phyloP scores from a whole-genome alignment of 345 rosid genomes.

The Cardiospermum halicacabum region DNA sequence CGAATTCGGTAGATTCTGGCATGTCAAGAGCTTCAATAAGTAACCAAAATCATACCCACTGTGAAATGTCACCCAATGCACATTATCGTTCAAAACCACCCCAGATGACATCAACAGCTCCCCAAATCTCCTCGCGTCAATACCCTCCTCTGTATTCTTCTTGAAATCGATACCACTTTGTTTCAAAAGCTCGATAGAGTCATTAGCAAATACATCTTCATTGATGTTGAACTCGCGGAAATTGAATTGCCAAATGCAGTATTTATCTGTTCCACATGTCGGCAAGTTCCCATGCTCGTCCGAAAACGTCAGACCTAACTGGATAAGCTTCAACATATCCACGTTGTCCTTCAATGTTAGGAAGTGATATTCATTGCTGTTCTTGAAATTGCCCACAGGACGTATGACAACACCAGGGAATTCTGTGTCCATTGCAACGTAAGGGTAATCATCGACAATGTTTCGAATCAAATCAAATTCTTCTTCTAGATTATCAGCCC shows the following conservation, averaged over 20 bases:
- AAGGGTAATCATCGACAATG: slow-evolving; percentile 68
- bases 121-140: slow-evolving; percentile 56
- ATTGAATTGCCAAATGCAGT: slow-evolving; percentile 90
- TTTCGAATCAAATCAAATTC: slow-evolving; percentile 64
- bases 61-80: slow-evolving; percentile 90
- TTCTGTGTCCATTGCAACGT: slow-evolving; percentile 89
- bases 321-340: slow-evolving; percentile 73
- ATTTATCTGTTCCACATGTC: slow-evolving; percentile 65
- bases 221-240: slow-evolving; percentile 61
- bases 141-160: slow-evolving; percentile 57
- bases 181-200: slow-evolving; percentile 71
- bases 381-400: slow-evolving; percentile 71
- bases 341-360: slow-evolving; percentile 74
- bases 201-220: slow-evolving; percentile 61
- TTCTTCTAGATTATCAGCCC: slow-evolving; percentile 60
- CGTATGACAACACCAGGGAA: slow-evolving; percentile 78
- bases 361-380: slow-evolving; percentile 59
- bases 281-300: slow-evolving; percentile 82
- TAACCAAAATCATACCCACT: slow-evolving; percentile 95
- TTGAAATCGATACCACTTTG: slow-evolving; percentile 73
- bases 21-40: slow-evolving; percentile 76
- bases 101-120: slow-evolving; percentile 89
- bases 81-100: slow-evolving; percentile 67
- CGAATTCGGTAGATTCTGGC: slow-evolving; percentile 63
- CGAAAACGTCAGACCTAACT: slow-evolving; percentile 77